phyloP scores from a whole-genome alignment of 208 protist genomes.

The Novymonas esmeraldas region DNA sequence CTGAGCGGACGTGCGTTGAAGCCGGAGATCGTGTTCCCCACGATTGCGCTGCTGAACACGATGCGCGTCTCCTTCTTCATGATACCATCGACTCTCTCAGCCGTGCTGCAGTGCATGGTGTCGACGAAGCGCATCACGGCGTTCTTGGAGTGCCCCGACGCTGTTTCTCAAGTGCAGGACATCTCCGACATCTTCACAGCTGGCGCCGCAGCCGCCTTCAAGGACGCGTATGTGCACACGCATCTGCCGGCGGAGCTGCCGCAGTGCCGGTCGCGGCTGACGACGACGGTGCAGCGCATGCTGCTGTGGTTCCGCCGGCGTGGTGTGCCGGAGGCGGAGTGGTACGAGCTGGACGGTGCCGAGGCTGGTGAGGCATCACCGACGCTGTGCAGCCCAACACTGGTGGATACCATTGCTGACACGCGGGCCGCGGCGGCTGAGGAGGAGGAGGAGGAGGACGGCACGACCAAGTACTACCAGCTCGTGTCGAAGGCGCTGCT shows the following conservation, averaged over 20 bases:
- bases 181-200: conserved; percentile 17
- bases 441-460: conserved; percentile 11
- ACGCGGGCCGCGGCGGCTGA: conserved; percentile 1
- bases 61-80: conserved; percentile 91
- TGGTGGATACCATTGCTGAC: no score
- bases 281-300: conserved; percentile 15
- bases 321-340: conserved; percentile 32
- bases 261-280: conserved; percentile 15
- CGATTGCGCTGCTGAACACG: conserved; percentile 89
- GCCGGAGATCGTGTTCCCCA: conserved; percentile 85
- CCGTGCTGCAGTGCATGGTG: conserved; percentile 71
- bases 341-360: conserved; percentile 12
- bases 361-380: not conserved
- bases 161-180: conserved; percentile 15
- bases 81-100: conserved; percentile 77
- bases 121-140: conserved; percentile 61
- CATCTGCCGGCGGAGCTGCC: conserved; percentile 34
- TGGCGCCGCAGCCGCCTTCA: conserved; percentile 31
- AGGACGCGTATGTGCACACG: conserved; percentile 29
- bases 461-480: conserved; percentile 26
- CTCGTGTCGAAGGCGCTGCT: conserved; percentile 47
- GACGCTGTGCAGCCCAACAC: no score
- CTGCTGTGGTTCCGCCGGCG: conserved; percentile 27
- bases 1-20: conserved; percentile 61
- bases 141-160: conserved; percentile 67